Evolutionary conservation across 2,329 filamentous ascomycete species (phyloP).

Genomic region (Penicillium sp.): DNA sequence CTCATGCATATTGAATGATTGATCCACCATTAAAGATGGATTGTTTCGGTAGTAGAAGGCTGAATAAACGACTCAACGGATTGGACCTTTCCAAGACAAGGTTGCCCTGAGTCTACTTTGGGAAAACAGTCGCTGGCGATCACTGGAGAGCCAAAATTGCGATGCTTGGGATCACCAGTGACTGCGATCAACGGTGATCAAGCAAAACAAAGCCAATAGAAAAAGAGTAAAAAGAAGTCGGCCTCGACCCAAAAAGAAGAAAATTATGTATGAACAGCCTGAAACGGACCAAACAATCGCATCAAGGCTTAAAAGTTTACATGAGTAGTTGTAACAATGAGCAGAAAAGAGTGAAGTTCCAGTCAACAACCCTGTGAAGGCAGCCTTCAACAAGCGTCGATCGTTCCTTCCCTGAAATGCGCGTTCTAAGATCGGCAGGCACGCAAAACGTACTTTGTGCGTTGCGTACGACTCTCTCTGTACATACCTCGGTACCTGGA

Average conservation of each 20-base stretch:
- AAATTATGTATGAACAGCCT: neutral
- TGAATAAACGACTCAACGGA: neutral
- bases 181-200: neutral
- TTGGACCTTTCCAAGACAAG: neutral
- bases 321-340: neutral
- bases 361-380: neutral
- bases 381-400: neutral
- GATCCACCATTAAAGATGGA: neutral
- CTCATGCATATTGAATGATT: conserved; percentile 6
- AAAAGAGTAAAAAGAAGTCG: neutral
- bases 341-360: neutral
- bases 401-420: neutral
- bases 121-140: too few relatives aligned
- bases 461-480: too few relatives aligned
- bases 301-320: neutral
- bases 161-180: neutral
- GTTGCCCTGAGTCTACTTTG: neutral
- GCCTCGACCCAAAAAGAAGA: neutral
- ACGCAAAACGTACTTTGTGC: neutral
- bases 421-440: neutral
- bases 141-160: too few relatives aligned
- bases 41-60: neutral
- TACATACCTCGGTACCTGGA: too few relatives aligned
- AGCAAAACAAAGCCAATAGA: neutral
- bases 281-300: neutral